A percentile compares a stretch with the other conserved stretches of the same genome.
phyloP scores from a whole-genome alignment of 2,329 filamentous ascomycete species.

The Teratosphaeriaceae sp. region DNA sequence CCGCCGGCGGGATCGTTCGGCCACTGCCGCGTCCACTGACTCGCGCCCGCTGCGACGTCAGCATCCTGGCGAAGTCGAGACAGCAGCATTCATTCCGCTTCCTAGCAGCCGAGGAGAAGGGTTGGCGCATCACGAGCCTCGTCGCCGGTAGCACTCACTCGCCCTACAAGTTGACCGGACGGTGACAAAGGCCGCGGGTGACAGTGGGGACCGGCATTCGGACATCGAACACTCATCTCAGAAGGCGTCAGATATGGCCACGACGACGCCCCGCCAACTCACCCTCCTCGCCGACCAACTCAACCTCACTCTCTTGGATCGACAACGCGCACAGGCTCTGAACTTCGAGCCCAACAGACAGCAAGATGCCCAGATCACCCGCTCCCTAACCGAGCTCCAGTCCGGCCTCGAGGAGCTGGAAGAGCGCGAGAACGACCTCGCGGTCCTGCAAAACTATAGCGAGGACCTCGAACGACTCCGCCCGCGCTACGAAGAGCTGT shows the following conservation, averaged over 20 bases:
- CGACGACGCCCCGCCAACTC: slow-evolving; percentile 56
- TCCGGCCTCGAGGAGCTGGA: slow-evolving; percentile 69
- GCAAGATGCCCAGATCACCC: slow-evolving; percentile 82
- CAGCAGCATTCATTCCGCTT: too few species aligned
- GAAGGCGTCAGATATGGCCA: slow-evolving; percentile 14
- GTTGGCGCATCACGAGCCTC: too few species aligned
- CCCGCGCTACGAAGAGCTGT: slow-evolving; percentile 39
- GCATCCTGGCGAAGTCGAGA: too few species aligned
- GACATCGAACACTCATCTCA: too few species aligned
- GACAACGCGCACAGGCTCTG: slow-evolving; percentile 75
- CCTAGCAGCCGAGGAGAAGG: too few species aligned
- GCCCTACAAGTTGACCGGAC: too few species aligned
- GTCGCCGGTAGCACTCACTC: too few species aligned
- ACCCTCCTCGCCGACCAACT: slow-evolving; percentile 93
- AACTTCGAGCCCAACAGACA: slow-evolving; percentile 66
- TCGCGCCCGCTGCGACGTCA: too few species aligned
- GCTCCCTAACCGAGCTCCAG: slow-evolving; percentile 79
- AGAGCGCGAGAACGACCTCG: slow-evolving; percentile 14
- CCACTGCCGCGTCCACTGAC: too few species aligned
- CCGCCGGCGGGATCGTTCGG: too few species aligned
- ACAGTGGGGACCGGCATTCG: too few species aligned
- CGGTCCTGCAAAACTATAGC: background rate
- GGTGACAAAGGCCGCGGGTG: too few species aligned
- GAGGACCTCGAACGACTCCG: background rate
- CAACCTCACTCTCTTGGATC: slow-evolving; percentile 92